A percentile compares a stretch with the other conserved stretches of the same genome.
Evolutionary conservation across 257 asterid species (phyloP).

Genomic region (Linderniella brevidens): DNA sequence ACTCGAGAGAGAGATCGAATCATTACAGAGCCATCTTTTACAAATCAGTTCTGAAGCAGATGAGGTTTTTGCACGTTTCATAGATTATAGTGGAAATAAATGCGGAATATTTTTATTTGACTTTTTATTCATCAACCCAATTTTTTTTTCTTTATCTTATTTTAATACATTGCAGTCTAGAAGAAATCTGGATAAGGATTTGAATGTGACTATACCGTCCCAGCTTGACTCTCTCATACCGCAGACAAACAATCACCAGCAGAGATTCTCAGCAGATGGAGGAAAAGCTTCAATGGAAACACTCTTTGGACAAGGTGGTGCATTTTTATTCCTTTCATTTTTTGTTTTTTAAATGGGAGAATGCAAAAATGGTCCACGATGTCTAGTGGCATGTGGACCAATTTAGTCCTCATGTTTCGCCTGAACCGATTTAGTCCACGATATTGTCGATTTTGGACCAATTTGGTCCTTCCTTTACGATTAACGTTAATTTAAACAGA

Average conservation of each 20-base stretch:
- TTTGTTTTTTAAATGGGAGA: too few relatives aligned
- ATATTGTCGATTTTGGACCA: too few relatives aligned
- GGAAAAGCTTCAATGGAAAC: conserved; percentile 57
- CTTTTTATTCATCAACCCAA: conserved; percentile 1
- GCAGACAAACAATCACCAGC: conserved; percentile 32
- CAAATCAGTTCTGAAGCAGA: conserved; percentile 75
- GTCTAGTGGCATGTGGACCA: too few relatives aligned
- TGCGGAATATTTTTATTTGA: neutral
- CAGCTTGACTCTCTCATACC: conserved; percentile 33
- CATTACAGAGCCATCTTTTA: conserved; percentile 45
- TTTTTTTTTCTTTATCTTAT: neutral
- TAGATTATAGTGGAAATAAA: conserved; percentile 1
- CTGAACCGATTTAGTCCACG: too few relatives aligned
- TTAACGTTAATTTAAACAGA: too few relatives aligned
- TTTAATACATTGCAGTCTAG: conserved; percentile 31
- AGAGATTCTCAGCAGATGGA: conserved; percentile 37
- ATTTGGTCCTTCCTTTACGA: too few relatives aligned
- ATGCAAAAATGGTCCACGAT: too few relatives aligned
- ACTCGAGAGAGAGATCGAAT: conserved; percentile 55
- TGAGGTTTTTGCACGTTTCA: conserved; percentile 33
- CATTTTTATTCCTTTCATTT: conserved; percentile 4
- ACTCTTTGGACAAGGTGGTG: conserved; percentile 76
- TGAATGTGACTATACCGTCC: conserved; percentile 19
- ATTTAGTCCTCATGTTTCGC: too few relatives aligned
- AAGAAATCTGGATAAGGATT: conserved; percentile 45